A percentile compares a stretch with the other conserved stretches of the same genome.
These are phyloP conservation scores for Anthostomella pinea DNA, from an alignment of 2,329 filamentous ascomycete genomes.

Conservation along the genomic window DNA sequence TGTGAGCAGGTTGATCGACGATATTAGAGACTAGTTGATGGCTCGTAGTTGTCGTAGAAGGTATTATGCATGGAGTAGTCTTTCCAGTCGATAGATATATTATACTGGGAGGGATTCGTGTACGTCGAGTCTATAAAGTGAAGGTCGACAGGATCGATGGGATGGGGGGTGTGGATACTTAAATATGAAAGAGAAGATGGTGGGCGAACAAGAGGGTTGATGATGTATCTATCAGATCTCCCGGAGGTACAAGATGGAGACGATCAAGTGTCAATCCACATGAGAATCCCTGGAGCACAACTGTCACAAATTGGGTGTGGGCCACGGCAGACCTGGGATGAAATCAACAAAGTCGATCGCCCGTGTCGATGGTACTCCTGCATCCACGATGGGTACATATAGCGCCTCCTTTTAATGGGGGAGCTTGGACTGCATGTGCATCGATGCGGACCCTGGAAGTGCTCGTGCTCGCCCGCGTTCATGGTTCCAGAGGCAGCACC, in stretches of 20 bases:
- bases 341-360: slow-evolving; percentile 34
- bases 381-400: slow-evolving; percentile 37
- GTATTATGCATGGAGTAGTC: slow-evolving; percentile 4
- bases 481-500: slow-evolving; percentile 24
- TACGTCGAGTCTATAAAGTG: slow-evolving; percentile 14
- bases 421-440: slow-evolving; percentile 39
- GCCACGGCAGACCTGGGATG: slow-evolving; percentile 44
- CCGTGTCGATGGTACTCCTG: slow-evolving; percentile 35
- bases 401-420: slow-evolving; percentile 40
- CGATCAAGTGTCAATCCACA: slow-evolving; percentile 52
- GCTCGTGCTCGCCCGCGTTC: slow-evolving; percentile 26
- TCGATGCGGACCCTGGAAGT: slow-evolving; percentile 29
- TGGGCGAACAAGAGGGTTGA: slow-evolving; percentile 38
- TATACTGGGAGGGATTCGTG: slow-evolving; percentile 1
- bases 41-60: slow-evolving; percentile 7
- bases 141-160: slow-evolving; percentile 18
- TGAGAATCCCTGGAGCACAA: slow-evolving; percentile 47
- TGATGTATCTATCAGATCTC: slow-evolving; percentile 49
- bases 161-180: slow-evolving; percentile 40
- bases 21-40: slow-evolving; percentile 13
- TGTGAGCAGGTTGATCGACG: slow-evolving; percentile 12
- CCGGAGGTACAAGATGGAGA: slow-evolving; percentile 43
- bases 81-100: background rate
- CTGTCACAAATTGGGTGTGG: slow-evolving; percentile 57
- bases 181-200: slow-evolving; percentile 41